phyloP scores from a whole-genome alignment of 176 grass and related monocot species.

The Sorghum bicolor region DNA sequence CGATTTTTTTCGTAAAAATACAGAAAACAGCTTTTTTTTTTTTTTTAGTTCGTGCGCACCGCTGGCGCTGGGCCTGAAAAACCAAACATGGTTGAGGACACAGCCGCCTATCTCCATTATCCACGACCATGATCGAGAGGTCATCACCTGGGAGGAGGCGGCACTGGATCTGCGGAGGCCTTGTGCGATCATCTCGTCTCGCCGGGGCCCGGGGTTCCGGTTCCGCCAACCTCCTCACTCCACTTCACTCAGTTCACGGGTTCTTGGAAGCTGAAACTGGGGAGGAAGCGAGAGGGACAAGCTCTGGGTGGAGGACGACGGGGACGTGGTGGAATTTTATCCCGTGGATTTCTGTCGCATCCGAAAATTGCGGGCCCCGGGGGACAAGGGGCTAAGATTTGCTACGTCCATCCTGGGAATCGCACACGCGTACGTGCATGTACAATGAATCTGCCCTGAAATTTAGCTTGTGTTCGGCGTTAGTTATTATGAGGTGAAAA shows the following conservation, averaged over 20 bases:
- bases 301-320: background rate
- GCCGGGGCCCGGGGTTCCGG: constrained; percentile 9
- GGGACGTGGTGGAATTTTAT: constrained; percentile 22
- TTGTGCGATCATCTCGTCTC: constrained; percentile 46
- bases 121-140: background rate
- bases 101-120: background rate
- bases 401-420: background rate
- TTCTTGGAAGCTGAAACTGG: constrained; percentile 21
- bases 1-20: background rate
- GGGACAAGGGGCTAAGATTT: background rate
- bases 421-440: background rate
- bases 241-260: constrained; percentile 29
- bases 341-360: background rate
- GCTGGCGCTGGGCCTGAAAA: background rate
- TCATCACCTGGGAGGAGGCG: constrained; percentile 43
- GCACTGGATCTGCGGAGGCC: constrained; percentile 55
- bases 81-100: background rate
- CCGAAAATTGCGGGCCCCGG: background rate
- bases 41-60: background rate
- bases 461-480: background rate
- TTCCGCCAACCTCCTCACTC: background rate
- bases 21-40: background rate
- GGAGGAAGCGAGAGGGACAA: constrained; percentile 19
- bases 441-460: background rate
- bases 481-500: too few species aligned